A percentile compares a stretch with the other conserved stretches of the same genome.
Conservation (phyloP, 305 asterid genomes). For the Solanum hybrid region DNA sequence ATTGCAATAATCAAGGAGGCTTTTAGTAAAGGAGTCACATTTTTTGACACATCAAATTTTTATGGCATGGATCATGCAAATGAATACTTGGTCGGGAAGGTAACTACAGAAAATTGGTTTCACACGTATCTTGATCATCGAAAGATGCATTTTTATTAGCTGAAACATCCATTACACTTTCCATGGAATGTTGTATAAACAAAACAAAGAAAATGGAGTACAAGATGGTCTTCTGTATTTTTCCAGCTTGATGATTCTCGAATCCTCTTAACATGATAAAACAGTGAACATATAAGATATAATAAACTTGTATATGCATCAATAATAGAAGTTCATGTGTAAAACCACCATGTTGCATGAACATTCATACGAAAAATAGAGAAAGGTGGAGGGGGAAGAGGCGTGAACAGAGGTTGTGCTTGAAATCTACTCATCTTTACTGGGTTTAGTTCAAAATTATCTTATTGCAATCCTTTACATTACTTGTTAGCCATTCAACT, state of each 20-base stretch:
- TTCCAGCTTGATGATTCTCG: not conserved
- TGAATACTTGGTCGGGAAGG: slow-evolving; percentile 10
- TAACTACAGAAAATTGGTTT: not conserved
- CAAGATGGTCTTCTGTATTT: not conserved
- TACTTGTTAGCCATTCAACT: not conserved
- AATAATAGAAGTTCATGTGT: not conserved
- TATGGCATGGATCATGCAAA: slow-evolving; percentile 32
- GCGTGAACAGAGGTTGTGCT: not conserved
- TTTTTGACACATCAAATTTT: slow-evolving; percentile 36
- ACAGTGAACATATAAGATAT: not conserved
- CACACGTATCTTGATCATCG: not conserved
- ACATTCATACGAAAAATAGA: not conserved
- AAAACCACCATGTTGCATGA: not conserved
- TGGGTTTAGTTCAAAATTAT: not conserved
- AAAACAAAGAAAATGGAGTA: not conserved
- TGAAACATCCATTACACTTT: not conserved
- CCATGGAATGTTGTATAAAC: not conserved
- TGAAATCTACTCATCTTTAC: not conserved
- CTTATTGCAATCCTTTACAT: not conserved
- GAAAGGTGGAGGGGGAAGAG: not conserved
- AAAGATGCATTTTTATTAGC: not conserved
- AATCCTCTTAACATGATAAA: not conserved
- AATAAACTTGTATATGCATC: not conserved
- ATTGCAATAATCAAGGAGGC: slow-evolving; percentile 37
- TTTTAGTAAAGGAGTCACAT: slow-evolving; percentile 30